Conservation (phyloP, 2,329 filamentous ascomycete species). For the Fusarium armeniacum region DNA sequence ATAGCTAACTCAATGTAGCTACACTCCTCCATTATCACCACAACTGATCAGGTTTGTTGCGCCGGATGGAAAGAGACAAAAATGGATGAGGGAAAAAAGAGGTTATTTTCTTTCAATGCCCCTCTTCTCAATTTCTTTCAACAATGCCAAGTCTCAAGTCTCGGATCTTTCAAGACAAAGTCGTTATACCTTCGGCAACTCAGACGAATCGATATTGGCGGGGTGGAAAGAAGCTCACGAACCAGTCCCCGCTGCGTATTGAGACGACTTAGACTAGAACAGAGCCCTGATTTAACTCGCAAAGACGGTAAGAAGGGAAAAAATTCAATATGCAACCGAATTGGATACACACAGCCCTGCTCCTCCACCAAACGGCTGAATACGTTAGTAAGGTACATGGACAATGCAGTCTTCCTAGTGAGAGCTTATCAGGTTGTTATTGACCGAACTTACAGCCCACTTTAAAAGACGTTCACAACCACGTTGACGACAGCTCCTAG, state of each 20-base stretch:
- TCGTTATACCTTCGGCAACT: conserved; percentile 19
- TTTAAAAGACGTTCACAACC: conserved; percentile 23
- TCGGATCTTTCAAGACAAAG: conserved; percentile 25
- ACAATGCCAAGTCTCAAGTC: conserved; percentile 35
- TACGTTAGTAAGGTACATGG: conserved; percentile 6
- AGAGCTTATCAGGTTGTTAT: conserved; percentile 23
- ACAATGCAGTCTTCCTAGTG: conserved; percentile 24
- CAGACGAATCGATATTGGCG: conserved; percentile 3
- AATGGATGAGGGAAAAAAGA: neutral
- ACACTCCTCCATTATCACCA: conserved; percentile 18
- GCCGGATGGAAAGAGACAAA: neutral
- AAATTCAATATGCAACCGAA: neutral
- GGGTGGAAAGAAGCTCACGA: conserved; percentile 3
- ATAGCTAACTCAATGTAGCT: conserved; percentile 30
- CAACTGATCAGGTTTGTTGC: conserved; percentile 7
- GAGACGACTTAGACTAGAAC: conserved; percentile 17
- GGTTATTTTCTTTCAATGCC: conserved; percentile 2
- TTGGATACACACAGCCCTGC: conserved; percentile 9
- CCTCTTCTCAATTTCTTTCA: conserved; percentile 25
- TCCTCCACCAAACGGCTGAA: conserved; percentile 31
- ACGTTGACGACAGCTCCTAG: conserved; percentile 41
- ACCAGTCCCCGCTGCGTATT: conserved; percentile 33
- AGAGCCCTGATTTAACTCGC: conserved; percentile 12
- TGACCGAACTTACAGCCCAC: conserved; percentile 10
- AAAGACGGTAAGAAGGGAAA: conserved; percentile 26